Evolutionary conservation across 495 filamentous ascomycete species (phyloP), one percentile per base, ranked within the genome.

Genomic region (Cladorrhinum samala): DNA sequence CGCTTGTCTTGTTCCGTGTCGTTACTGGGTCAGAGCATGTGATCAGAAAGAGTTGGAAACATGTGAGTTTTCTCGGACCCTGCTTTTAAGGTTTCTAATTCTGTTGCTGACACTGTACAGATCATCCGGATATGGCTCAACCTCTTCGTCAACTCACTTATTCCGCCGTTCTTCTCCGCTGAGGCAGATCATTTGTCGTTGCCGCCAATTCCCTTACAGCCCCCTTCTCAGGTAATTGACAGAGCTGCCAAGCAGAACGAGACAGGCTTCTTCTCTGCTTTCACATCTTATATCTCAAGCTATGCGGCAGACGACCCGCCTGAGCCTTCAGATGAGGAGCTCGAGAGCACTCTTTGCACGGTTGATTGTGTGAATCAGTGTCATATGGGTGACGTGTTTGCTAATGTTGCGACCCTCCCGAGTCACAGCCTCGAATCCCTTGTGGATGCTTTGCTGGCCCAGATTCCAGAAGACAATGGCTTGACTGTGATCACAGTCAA

Each of bases 221-320:
- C 79, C 2, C 89, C 94, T n/a, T 91, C 87, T 14, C 90, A 95
- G 58, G 80, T 99, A 39, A 90, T 99, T 38, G 94, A 97, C 59
- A 84, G 93, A 19, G 88, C 83, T 33, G 78, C 85, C 39, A 87
- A 87, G 52, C 73, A 81, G 27, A 82, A 70, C 54, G 93, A 99
- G 19, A 79, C 82, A 2, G 90, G 94, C 6, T 76, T 99, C 18
- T 86, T 99, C 62, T 95, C 90, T 3, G 89, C 93, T 4, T 87
- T 99, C 53, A 91, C 91, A 1, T 95, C 88, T 4, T 97, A 96
- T 57, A 87, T 99, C 18, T 94, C 91, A n/a, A 96, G 91, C 65
- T 96, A 97, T 72, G 93, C 94, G 21, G 94, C 91, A 16, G 94
- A 96, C 64, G 93, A 99, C 58, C 93, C 93, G 9, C 93, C 93